These are phyloP conservation scores for Pythium scleroteichum DNA, from an alignment of 352 stramenopile species.

Conservation along the genomic window DNA sequence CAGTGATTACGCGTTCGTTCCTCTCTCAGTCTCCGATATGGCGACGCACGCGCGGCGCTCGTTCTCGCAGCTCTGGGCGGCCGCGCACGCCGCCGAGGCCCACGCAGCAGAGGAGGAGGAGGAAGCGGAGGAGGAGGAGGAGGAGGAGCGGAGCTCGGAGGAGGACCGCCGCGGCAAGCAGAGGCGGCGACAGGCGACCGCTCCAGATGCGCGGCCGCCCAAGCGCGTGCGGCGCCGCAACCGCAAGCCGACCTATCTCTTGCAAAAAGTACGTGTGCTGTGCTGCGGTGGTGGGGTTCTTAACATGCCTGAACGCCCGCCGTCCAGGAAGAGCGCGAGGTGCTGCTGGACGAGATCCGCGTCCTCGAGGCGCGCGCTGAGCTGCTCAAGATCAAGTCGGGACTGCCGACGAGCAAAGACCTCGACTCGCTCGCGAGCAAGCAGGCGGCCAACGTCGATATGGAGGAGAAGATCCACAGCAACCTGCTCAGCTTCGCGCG, in stretches of 20 bases:
- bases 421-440: constrained; percentile 10
- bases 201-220: not conserved
- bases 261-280: constrained; percentile 19
- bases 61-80: constrained; percentile 11
- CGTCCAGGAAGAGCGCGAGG: constrained; percentile 21
- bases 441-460: constrained; percentile 12
- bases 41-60: no score
- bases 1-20: no score
- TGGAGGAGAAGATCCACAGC: constrained; percentile 24
- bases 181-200: not conserved
- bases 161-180: not conserved
- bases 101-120: not conserved
- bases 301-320: no score
- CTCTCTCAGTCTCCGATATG: no score
- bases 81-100: not conserved
- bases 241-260: constrained; percentile 23
- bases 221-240: constrained; percentile 1
- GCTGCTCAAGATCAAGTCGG: constrained; percentile 17
- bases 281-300: no score
- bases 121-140: not conserved
- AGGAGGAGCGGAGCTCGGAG: not conserved
- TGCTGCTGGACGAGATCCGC: constrained; percentile 19
- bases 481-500: constrained; percentile 13
- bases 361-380: constrained; percentile 25
- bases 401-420: constrained; percentile 11